Percentiles rank a stretch among this genome's conserved stretches.
Conservation (phyloP, 257 asterid genomes). For the Phtheirospermum japonicum region DNA sequence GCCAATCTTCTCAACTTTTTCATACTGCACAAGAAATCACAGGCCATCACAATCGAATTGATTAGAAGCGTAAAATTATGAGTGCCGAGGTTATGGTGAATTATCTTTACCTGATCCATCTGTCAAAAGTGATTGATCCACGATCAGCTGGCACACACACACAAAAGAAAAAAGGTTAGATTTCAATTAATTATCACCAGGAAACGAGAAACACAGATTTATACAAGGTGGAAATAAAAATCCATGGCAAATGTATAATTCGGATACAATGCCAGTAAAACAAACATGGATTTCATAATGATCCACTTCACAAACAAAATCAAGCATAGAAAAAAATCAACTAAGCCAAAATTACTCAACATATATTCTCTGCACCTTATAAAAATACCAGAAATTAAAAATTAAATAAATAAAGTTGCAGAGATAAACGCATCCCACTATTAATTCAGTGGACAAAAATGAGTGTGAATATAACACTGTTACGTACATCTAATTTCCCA, state of each 20-base stretch:
- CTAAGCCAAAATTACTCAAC: background rate
- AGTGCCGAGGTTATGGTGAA: background rate
- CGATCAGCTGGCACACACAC: constrained; percentile 21
- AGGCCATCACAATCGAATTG: constrained; percentile 24
- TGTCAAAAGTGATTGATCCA: constrained; percentile 22
- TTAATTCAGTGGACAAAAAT: constrained; percentile 16
- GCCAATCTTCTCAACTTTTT: constrained; percentile 95
- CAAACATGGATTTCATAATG: constrained; percentile 4
- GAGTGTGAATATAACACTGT: constrained; percentile 24
- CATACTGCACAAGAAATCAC: constrained; percentile 52
- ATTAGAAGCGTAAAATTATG: constrained; percentile 2
- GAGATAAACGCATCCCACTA: constrained; percentile 8
- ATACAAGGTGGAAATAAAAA: background rate
- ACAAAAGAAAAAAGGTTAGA: background rate
- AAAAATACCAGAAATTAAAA: no score
- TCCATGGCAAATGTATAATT: constrained; percentile 3
- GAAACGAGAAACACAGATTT: constrained; percentile 14
- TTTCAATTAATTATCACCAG: constrained; percentile 3
- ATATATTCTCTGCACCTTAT: no score
- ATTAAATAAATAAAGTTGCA: background rate
- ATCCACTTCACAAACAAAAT: constrained; percentile 19
- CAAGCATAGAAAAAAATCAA: background rate
- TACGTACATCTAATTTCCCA: constrained; percentile 22
- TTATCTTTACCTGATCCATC: constrained; percentile 80
- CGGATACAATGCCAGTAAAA: constrained; percentile 12